phyloP scores from a whole-genome alignment of 352 stramenopile species.

The Phytophthora hibernalis region DNA sequence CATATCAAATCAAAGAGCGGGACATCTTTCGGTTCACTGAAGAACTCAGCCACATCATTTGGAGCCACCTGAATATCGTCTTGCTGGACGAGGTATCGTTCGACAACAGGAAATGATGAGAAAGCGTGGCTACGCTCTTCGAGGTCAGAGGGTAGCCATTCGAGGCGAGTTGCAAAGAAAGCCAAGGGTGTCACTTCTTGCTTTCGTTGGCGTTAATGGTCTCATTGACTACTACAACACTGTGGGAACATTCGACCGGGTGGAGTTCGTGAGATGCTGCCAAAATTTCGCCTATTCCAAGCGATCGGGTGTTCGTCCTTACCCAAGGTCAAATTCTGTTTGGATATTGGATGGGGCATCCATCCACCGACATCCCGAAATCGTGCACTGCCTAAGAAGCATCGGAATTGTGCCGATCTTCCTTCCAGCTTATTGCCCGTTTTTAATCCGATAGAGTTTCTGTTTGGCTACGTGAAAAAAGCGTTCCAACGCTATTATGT shows the following conservation, averaged over 20 bases:
- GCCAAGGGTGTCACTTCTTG: constrained; percentile 34
- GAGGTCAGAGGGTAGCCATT: constrained; percentile 32
- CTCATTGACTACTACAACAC: constrained; percentile 41
- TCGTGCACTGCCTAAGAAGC: constrained; percentile 41
- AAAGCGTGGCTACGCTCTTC: constrained; percentile 31
- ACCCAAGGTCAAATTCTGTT: constrained; percentile 33
- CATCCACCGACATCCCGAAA: constrained; percentile 38
- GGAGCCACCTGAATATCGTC: constrained; percentile 20
- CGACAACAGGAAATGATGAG: constrained; percentile 44
- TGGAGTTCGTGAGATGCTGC: constrained; percentile 32
- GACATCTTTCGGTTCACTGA: constrained; percentile 8
- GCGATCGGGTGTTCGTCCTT: constrained; percentile 16
- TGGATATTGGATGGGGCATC: constrained; percentile 42
- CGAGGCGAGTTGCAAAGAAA: constrained; percentile 36
- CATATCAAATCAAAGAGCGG: constrained; percentile 8
- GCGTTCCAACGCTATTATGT: constrained; percentile 22
- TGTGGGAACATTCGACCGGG: constrained; percentile 36
- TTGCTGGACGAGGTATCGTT: constrained; percentile 46
- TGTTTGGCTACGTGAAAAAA: no score
- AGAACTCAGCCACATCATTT: constrained; percentile 34
- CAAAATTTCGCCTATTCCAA: constrained; percentile 30
- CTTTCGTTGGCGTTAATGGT: constrained; percentile 30
- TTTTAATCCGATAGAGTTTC: constrained; percentile 49
- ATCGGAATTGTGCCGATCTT: constrained; percentile 35
- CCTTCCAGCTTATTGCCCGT: constrained; percentile 36